A percentile compares a stretch with the other conserved stretches of the same genome.
Evolutionary conservation across 495 filamentous ascomycete genomes (phyloP).

Genomic region (Choiromyces venosus): DNA sequence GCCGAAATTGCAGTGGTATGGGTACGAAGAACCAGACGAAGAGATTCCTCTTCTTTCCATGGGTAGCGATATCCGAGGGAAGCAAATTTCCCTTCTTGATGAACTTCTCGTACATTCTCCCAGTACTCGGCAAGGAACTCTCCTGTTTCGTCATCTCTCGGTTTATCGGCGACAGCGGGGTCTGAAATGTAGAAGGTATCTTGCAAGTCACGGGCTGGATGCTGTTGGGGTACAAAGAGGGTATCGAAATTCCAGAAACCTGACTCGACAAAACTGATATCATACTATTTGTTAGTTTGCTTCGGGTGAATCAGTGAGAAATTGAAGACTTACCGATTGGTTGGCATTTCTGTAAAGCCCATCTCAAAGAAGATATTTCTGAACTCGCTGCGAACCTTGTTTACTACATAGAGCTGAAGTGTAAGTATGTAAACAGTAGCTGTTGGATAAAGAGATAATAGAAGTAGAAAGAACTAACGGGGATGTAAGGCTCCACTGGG

Average conservation of each 20-base stretch:
- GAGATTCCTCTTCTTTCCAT: slow-evolving; percentile 81
- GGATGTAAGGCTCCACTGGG: slow-evolving; percentile 85
- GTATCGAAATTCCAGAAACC: slow-evolving; percentile 99
- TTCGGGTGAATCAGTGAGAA: slow-evolving; percentile 5
- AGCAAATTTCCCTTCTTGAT: slow-evolving; percentile 79
- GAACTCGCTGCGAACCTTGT: slow-evolving; percentile 91
- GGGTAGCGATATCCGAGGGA: slow-evolving; percentile 94
- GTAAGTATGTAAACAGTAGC: background rate
- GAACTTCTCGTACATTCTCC: slow-evolving; percentile 76
- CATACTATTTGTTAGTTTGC: slow-evolving; percentile 43
- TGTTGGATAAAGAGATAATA: background rate
- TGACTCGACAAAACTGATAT: slow-evolving; percentile 77
- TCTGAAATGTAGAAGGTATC: slow-evolving; percentile 98
- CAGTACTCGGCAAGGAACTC: slow-evolving; percentile 79
- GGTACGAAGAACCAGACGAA: slow-evolving; percentile 84
- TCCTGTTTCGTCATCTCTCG: slow-evolving; percentile 57
- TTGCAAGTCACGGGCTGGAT: slow-evolving; percentile 91
- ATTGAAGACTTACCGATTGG: slow-evolving; percentile 49
- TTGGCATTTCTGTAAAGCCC: slow-evolving; percentile 81
- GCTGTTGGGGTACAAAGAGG: slow-evolving; percentile 95
- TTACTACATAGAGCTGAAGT: slow-evolving; percentile 50
- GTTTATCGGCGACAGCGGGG: slow-evolving; percentile 67
- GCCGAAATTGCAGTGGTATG: slow-evolving; percentile 91
- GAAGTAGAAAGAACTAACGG: slow-evolving; percentile 34
- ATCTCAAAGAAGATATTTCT: slow-evolving; percentile 95